Evolutionary conservation across 116 monocot species (phyloP), one percentile per base, ranked within the genome.

Genomic region (Posidonia oceanica): DNA sequence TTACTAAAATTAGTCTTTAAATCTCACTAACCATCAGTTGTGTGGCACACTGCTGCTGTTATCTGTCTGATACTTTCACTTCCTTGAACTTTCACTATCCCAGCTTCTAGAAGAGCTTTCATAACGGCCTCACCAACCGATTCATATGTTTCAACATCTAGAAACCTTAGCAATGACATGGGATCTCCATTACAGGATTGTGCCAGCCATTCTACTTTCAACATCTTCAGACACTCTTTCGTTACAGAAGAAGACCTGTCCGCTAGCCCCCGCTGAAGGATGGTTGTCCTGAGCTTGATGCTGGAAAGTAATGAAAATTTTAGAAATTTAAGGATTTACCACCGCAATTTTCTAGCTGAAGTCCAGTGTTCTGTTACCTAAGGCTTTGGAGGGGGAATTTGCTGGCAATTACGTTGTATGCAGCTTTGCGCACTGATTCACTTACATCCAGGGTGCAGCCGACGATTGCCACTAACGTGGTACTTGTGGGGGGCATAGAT

Each of bases 81-180:
- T 79, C 80, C 84, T 63, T 81, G 74, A 6, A 76, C 70, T 61
- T 56, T 67, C 37, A 85, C 67, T 8, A 70, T 22, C 21, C 87
- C 87, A 76, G 81, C 85, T 75, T 92, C 78, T 52, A 92, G 52
- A 61, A 92, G 84, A 36, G 82, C 75, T 37, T 82, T 87, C 83
- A 97, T 83, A 53, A 85, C 85, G 36, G 80, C 56, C 76, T 89
- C 92, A 22, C 97, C 97, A 77, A 89, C 82, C 40, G 75, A 77
- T 66, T 97, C 97, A 74, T 92, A 97, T 44, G 92, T 92, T 81
- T 97, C 97, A 17, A 97, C 92, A 79, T 97, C 97, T 54, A 97
- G 80, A 82, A 69, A 85, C 61, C 84, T 79, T 54, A 97, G 72
- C 63, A 97, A 85, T 23, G 66, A 60, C 72, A 97, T 68, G n/a